phyloP scores from a whole-genome alignment of 129 eudicot genomes.

The Pseudognaphalium luteoalbum region DNA sequence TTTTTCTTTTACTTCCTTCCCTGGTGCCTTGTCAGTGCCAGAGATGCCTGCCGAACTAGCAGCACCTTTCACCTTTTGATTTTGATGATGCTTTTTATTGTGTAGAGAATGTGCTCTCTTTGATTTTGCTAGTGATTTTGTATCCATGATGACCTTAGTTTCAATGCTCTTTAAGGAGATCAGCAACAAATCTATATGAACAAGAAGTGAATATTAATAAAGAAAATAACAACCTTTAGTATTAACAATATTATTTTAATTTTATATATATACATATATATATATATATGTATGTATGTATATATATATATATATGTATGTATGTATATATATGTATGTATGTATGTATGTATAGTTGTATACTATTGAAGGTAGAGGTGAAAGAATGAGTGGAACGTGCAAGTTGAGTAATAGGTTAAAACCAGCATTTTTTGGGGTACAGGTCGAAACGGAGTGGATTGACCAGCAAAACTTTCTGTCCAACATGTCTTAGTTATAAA shows the following conservation, averaged over 20 bases:
- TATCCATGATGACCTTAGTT: conserved; percentile 52
- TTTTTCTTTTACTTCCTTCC: conserved; percentile 39
- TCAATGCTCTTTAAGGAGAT: conserved; percentile 12
- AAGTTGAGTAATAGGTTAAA: too few species aligned
- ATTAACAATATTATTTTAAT: neutral
- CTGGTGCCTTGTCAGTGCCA: conserved; percentile 35
- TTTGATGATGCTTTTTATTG: conserved; percentile 66
- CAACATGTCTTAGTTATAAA: too few species aligned
- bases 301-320: too few species aligned
- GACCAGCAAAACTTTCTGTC: too few species aligned
- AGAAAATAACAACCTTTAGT: neutral
- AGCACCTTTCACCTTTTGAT: conserved; percentile 47
- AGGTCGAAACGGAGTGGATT: too few species aligned
- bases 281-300: too few species aligned
- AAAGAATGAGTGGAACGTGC: too few species aligned
- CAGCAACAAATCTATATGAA: conserved; percentile 9
- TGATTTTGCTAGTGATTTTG: conserved; percentile 84
- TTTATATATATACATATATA: too few species aligned
- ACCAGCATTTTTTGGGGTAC: too few species aligned
- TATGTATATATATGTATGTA: too few species aligned
- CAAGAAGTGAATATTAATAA: neutral
- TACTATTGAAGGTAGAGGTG: neutral
- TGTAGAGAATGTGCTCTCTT: conserved; percentile 87
- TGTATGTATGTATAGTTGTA: too few species aligned
- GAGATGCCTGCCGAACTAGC: conserved; percentile 35